Evolutionary conservation across 2,329 filamentous ascomycete genomes (phyloP), one percentile per base, ranked within the genome.

Genomic region (Cyclaneusma minus): DNA sequence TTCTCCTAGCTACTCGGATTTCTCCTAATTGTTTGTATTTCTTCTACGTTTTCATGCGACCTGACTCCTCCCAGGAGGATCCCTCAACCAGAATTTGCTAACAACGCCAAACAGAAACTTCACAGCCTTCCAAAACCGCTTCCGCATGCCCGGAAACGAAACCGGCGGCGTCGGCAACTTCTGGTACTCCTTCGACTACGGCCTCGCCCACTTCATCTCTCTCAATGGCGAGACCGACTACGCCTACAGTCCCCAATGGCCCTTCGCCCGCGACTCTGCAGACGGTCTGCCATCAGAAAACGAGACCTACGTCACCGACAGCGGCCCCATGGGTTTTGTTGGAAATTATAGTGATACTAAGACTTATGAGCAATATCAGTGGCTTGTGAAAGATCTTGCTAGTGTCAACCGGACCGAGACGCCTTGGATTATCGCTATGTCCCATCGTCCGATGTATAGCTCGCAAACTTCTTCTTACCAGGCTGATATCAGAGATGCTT

Each of bases 121-220:
- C 44, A 63, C 59, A n/a, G 51, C 56, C 5, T 62, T 49, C 41
- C 55, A 60, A 36, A 44, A 61, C 40, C 55, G 57, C 23, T 62
- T 61, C 49, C 51, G 52, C 30, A 62, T 61, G 54, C 55, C 58
- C 2, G 58, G 58, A 13, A 30, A 34, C 1, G 56, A 60, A 35
- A 48, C 48, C 8, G 52, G 53, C 3, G 59, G 58, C 18, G 53
- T 61, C 6, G 47, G 51, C 27, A 62, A 61, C 48, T 58, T 61
- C 37, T 62, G 59, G 58, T 63, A 62, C 44, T 60, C 54, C 3
- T 64, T 63, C 36, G 58, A 63, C 44, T 60, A 62, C 36, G 59
- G 60, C 15, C 45, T 61, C 11, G 58, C 54, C 4, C 59, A 62
- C 36, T 62, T 62, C 33, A 44, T 62, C 34, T 45, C 50, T 17